Conservation (phyloP, 78 protist species). For the Creolimax fragrantissima region DNA sequence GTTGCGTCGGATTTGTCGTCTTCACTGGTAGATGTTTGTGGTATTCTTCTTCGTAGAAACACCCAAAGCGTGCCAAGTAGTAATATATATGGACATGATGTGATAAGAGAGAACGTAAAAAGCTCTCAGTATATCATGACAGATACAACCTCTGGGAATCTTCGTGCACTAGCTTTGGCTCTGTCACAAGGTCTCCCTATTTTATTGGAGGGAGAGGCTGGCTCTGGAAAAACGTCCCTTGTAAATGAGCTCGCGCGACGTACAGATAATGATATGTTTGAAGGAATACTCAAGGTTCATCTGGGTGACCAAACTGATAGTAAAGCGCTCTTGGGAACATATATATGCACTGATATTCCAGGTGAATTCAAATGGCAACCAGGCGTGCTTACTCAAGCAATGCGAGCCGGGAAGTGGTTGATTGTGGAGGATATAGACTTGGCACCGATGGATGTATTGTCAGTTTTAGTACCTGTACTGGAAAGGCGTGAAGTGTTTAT, state of each 20-base stretch:
- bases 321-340: conserved; percentile 83
- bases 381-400: conserved; percentile 68
- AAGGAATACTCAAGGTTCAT: conserved; percentile 53
- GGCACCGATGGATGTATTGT: conserved; percentile 79
- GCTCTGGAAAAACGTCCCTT: conserved; percentile 81
- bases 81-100: neutral
- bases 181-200: conserved; percentile 59
- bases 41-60: neutral
- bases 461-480: conserved; percentile 68
- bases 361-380: conserved; percentile 93
- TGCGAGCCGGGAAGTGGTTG: conserved; percentile 75
- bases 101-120: neutral
- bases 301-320: conserved; percentile 86
- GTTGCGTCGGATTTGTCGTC: neutral
- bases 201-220: conserved; percentile 75
- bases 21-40: neutral
- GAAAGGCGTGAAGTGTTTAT: conserved; percentile 57
- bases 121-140: neutral
- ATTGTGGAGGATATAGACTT: conserved; percentile 89
- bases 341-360: conserved; percentile 74
- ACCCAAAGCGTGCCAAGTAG: neutral
- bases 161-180: conserved; percentile 61
- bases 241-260: conserved; percentile 52
- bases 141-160: conserved; percentile 43
- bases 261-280: conserved; percentile 23